phyloP scores from a whole-genome alignment of 257 asterid genomes.

The Thymus quinquecostatus region DNA sequence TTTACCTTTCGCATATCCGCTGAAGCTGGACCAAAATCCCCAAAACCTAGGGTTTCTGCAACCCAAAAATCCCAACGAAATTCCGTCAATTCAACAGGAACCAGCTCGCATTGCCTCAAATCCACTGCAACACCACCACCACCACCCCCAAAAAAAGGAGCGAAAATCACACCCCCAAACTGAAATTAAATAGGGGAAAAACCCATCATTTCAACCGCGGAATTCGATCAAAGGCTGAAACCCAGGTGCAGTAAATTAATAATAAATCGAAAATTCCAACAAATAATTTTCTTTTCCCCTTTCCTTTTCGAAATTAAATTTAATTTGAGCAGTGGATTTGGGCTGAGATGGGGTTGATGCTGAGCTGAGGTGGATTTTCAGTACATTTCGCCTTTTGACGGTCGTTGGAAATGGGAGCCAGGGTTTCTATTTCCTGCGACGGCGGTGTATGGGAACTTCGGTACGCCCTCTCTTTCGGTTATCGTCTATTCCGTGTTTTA shows the following conservation, averaged over 20 bases:
- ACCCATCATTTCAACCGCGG: conserved; percentile 21
- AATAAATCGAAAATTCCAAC: neutral
- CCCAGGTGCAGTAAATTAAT: neutral
- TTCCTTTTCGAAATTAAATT: neutral
- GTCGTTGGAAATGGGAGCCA: conserved; percentile 31
- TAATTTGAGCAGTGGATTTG: conserved; percentile 26
- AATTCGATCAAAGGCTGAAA: conserved; percentile 22
- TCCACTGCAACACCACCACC: conserved; percentile 17
- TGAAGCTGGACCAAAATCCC: conserved; percentile 34
- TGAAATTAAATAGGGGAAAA: conserved; percentile 10
- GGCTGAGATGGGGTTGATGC: conserved; percentile 34
- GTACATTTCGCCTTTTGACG: conserved; percentile 39
- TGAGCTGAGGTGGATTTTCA: conserved; percentile 48
- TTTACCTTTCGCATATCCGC: conserved; percentile 52
- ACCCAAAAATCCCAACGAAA: conserved; percentile 27
- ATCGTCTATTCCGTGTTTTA: neutral
- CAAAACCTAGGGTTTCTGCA: conserved; percentile 34
- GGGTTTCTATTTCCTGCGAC: conserved; percentile 31
- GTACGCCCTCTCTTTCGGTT: conserved; percentile 22
- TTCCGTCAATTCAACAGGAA: conserved; percentile 21
- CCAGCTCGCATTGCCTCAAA: conserved; percentile 44
- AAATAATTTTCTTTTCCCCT: neutral
- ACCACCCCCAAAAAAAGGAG: neutral
- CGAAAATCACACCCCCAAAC: conserved; percentile 26
- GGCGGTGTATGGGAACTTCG: conserved; percentile 33